Conservation (phyloP, 2,329 filamentous ascomycete genomes). For the Hypoxylon sp. region DNA sequence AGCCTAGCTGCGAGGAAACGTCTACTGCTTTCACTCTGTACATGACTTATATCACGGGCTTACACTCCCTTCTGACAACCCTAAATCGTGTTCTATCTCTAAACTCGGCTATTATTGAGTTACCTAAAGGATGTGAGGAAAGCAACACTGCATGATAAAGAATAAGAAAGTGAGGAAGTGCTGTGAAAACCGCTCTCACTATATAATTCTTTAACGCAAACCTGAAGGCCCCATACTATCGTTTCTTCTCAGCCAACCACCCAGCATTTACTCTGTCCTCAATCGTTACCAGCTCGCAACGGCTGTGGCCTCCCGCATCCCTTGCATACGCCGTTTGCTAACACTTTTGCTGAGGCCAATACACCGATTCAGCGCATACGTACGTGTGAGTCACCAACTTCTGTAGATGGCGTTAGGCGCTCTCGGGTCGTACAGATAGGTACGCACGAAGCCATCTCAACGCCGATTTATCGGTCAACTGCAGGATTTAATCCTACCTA, state of each 20-base stretch:
- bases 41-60: no score
- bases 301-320: not conserved
- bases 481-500: not conserved
- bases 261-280: not conserved
- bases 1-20: no score
- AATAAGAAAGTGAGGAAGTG: not conserved
- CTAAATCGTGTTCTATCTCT: not conserved
- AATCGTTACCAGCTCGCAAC: not conserved
- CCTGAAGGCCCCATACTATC: not conserved
- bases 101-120: not conserved
- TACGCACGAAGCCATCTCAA: not conserved
- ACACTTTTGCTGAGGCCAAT: not conserved
- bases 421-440: not conserved
- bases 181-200: not conserved
- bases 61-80: conserved; percentile 33
- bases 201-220: not conserved
- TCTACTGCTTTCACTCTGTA: no score
- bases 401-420: not conserved
- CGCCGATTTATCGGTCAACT: not conserved
- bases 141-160: not conserved
- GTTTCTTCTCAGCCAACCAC: not conserved
- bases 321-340: not conserved
- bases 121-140: not conserved
- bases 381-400: not conserved
- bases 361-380: not conserved